phyloP scores from a whole-genome alignment of 1,139 yeast genomes.

The Saccharomyces pastorianus region DNA sequence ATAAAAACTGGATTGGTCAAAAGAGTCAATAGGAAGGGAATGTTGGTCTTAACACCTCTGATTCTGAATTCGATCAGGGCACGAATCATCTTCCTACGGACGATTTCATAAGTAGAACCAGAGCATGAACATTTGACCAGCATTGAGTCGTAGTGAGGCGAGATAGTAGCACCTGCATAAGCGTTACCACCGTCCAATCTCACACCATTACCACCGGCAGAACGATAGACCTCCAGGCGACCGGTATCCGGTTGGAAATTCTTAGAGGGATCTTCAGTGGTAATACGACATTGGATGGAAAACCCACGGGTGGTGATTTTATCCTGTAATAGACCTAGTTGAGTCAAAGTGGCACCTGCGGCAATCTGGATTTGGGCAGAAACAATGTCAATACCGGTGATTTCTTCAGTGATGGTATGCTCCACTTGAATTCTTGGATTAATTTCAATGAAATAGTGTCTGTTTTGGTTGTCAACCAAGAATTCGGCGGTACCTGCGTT shows the following conservation, averaged over 20 bases:
- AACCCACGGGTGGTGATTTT: slow-evolving; percentile 93
- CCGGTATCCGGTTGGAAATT: slow-evolving; percentile 99
- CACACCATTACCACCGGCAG: slow-evolving; percentile 99
- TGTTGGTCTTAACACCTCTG: slow-evolving; percentile 97
- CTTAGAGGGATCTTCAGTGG: slow-evolving; percentile 96
- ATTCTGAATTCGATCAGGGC: slow-evolving; percentile 95
- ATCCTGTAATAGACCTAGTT: slow-evolving; percentile 87
- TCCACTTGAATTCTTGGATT: slow-evolving; percentile 98
- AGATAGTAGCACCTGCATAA: slow-evolving; percentile 94
- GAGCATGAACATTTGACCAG: slow-evolving; percentile 95
- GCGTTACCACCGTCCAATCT: slow-evolving; percentile 99
- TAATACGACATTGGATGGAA: slow-evolving; percentile 98
- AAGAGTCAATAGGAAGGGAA: slow-evolving; percentile 89
- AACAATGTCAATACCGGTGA: slow-evolving; percentile 94
- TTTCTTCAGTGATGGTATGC: slow-evolving; percentile 97
- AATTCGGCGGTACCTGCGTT: slow-evolving; percentile 99
- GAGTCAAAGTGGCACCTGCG: slow-evolving; percentile 92
- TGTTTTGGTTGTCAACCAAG: slow-evolving; percentile 83
- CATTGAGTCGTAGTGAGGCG: slow-evolving; percentile 98
- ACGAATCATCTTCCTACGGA: slow-evolving; percentile 94
- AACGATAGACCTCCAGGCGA: slow-evolving; percentile 93
- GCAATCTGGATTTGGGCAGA: slow-evolving; percentile 99
- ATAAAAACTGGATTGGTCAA: slow-evolving; percentile 88
- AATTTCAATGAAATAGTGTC: slow-evolving; percentile 96
- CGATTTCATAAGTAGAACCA: slow-evolving; percentile 93